Conservation (phyloP, 2,329 filamentous ascomycete genomes). For the Cadophora malorum region DNA sequence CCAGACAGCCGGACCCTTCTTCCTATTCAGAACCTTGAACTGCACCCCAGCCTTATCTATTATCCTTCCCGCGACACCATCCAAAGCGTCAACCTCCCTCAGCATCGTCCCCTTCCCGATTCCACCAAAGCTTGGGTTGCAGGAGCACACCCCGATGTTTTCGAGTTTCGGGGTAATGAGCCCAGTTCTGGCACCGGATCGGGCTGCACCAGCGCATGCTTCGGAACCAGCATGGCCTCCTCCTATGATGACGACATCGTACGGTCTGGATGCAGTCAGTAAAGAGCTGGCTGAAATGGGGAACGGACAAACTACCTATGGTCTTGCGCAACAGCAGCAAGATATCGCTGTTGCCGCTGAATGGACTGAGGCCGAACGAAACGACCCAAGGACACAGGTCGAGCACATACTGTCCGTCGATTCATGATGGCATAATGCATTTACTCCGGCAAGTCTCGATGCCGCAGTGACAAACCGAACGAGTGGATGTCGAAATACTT, state of each 20-base stretch:
- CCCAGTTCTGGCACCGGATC: slow-evolving; percentile 86
- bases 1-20: slow-evolving; percentile 96
- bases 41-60: slow-evolving; percentile 96
- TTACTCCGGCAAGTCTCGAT: background rate
- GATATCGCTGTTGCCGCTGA: slow-evolving; percentile 31
- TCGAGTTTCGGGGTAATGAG: slow-evolving; percentile 87
- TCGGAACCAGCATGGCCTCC: slow-evolving; percentile 96
- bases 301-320: slow-evolving; percentile 29
- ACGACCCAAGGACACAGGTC: slow-evolving; percentile 23
- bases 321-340: slow-evolving; percentile 35
- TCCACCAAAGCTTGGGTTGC: slow-evolving; percentile 97
- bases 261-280: slow-evolving; percentile 47
- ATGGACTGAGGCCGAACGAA: slow-evolving; percentile 18
- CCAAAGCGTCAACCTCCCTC: slow-evolving; percentile 91
- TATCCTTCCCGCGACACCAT: slow-evolving; percentile 85
- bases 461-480: background rate
- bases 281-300: background rate
- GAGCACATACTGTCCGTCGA: slow-evolving; percentile 26
- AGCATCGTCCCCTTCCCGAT: slow-evolving; percentile 98
- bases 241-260: slow-evolving; percentile 94
- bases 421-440: slow-evolving; percentile 41
- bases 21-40: slow-evolving; percentile 86
- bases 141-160: slow-evolving; percentile 93
- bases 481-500: slow-evolving; percentile 3
- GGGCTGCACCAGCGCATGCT: slow-evolving; percentile 88